These are phyloP conservation scores for Picea mariana DNA, from an alignment of 83 land plant species.

Conservation along the genomic window DNA sequence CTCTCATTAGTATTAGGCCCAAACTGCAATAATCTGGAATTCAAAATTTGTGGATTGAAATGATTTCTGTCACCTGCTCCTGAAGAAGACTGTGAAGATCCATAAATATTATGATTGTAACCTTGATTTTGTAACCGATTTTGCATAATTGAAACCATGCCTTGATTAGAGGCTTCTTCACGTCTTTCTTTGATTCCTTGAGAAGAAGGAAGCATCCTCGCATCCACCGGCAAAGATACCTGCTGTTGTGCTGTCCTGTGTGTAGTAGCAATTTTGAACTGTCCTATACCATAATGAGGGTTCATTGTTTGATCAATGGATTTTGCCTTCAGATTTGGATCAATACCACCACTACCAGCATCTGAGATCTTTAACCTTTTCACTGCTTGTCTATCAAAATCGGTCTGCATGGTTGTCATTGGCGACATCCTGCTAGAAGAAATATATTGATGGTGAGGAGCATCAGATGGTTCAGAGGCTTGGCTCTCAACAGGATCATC, in stretches of 20 bases:
- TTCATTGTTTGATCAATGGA: constrained; percentile 8
- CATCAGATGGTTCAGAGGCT: constrained; percentile 9
- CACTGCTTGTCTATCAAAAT: constrained; percentile 1
- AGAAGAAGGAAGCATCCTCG: constrained; percentile 7
- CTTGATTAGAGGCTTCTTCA: constrained; percentile 12
- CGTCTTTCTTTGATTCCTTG: constrained; percentile 7
- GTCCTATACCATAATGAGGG: background rate
- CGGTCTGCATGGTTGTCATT: constrained; percentile 3
- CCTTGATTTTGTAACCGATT: constrained; percentile 5
- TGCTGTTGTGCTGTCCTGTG: background rate
- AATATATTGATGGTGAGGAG: constrained; percentile 10
- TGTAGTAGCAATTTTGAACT: background rate
- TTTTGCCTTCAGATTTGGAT: background rate
- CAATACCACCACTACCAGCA: constrained; percentile 6
- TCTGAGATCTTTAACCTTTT: constrained; percentile 15
- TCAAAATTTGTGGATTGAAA: constrained; percentile 56
- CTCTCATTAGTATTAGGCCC: constrained; percentile 45
- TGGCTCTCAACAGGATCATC: background rate
- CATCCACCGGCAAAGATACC: background rate
- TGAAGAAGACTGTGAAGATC: constrained; percentile 8
- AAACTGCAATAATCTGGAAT: constrained; percentile 56
- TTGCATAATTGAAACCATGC: background rate
- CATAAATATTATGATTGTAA: constrained; percentile 8
- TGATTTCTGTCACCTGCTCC: constrained; percentile 27
- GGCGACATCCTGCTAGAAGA: background rate